Evolutionary conservation across 129 eudicot genomes (phyloP), one percentile per base, ranked within the genome.

Genomic region (Lactuca saligna): DNA sequence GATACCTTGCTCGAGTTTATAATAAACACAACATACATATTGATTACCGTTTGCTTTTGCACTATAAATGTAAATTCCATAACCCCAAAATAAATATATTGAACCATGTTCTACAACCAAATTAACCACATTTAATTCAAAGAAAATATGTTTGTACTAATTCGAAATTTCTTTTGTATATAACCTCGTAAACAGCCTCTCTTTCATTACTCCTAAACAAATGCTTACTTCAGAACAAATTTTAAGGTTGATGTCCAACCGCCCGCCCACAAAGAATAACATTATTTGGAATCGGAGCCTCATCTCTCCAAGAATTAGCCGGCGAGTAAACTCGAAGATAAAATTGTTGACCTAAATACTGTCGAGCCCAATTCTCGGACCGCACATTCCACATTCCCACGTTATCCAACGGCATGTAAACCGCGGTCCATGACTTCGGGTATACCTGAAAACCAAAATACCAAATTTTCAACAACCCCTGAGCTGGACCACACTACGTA

Each of bases 301-400:
- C 96, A 31, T 89, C 96, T 72, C 96, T 78, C 81, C 79, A 79
- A 16, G 96, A 89, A 73, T 76, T 83, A 14, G 73, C 84, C 6
- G 90, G 72, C 5, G 92, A 81, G 41, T 76, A 86, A 56, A 89
- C 91, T 8, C 92, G 84, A 57, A 86, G 84, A 74, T 89, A 89
- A 61, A 89, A 86, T 38, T 89, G 96, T 66, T 89, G 96, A 29
- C 96, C 96, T 33, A 88, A 75, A 61, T 88, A 85, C 4, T 88
- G 91, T 4, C 89, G 79, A 53, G 75, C 91, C 96, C 96, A 88
- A 56, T 81, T 73, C 79, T 88, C 87, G 0, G 96, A 88, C 44
- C 96, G 57, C 8, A 88, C 70, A 38, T 85, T 88, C 96, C 96
- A 88, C 89, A 88, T 85, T 50, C 96, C 96, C 57, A 85, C 96